These are phyloP conservation scores for Solanum virginianum DNA, from an alignment of 257 asterid genomes.

Conservation along the genomic window DNA sequence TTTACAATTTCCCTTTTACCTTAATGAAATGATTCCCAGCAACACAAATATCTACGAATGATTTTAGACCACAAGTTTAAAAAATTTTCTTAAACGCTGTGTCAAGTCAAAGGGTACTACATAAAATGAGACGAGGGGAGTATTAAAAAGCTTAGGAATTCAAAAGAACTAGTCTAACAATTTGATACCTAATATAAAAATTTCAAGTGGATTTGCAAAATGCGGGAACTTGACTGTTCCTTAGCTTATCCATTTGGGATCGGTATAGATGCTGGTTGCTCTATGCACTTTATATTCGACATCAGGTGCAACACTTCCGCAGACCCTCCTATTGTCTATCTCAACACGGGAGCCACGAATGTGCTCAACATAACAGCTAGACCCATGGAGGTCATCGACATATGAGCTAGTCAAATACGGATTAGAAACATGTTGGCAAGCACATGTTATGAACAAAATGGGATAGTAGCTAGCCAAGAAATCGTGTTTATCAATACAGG, in stretches of 20 bases:
- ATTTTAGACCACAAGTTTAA: no score
- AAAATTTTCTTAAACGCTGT: no score
- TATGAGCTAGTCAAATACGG: background rate
- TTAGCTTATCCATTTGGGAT: constrained; percentile 9
- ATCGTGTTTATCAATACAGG: background rate
- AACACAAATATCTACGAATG: no score
- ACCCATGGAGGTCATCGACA: background rate
- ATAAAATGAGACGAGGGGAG: no score
- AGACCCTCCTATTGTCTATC: constrained; percentile 1
- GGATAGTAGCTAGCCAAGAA: background rate
- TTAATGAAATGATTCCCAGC: no score
- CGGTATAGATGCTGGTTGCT: constrained; percentile 6
- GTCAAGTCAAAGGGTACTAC: no score
- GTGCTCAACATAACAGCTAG: background rate
- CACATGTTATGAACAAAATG: constrained; percentile 1
- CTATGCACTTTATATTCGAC: background rate
- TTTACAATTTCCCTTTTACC: no score
- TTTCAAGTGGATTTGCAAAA: background rate
- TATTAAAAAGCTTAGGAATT: background rate
- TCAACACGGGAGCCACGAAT: background rate
- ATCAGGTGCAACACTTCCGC: constrained; percentile 1
- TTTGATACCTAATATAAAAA: background rate
- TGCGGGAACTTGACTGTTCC: constrained; percentile 21
- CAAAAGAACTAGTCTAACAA: background rate
- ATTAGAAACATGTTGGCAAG: background rate